These are phyloP conservation scores for Exophiala oligosperma DNA, from an alignment of 2,329 filamentous ascomycete species.

Conservation along the genomic window DNA sequence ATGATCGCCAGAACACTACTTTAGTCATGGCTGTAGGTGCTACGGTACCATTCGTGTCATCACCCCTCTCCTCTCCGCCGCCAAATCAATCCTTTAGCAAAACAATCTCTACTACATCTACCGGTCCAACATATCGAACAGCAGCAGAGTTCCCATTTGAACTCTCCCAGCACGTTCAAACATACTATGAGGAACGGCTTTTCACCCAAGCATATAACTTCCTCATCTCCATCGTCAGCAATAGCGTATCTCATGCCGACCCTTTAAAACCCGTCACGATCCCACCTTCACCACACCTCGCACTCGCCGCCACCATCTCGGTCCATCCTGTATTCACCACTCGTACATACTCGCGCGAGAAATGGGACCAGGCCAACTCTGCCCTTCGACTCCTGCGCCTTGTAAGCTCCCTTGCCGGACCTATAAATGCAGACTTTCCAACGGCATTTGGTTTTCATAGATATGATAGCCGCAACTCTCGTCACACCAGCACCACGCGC, in stretches of 20 bases:
- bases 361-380: constrained; percentile 62
- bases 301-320: constrained; percentile 76
- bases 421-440: constrained; percentile 67
- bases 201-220: constrained; percentile 66
- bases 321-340: constrained; percentile 80
- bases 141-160: constrained; percentile 61
- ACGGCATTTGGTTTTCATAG: constrained; percentile 68
- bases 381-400: constrained; percentile 71
- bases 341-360: constrained; percentile 62
- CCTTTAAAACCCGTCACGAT: constrained; percentile 54
- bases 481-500: constrained; percentile 1
- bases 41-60: constrained; percentile 4
- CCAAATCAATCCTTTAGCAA: constrained; percentile 7
- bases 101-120: background rate
- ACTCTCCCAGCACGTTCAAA: constrained; percentile 65
- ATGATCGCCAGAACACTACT: too few species aligned
- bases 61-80: constrained; percentile 18
- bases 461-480: constrained; percentile 25
- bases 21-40: background rate
- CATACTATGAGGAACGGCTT: constrained; percentile 74
- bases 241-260: constrained; percentile 45
- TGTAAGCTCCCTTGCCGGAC: constrained; percentile 65
- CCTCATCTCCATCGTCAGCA: constrained; percentile 62
- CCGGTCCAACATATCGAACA: constrained; percentile 48
- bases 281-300: constrained; percentile 71